Conservation (phyloP, 1,284 basidiomycete genomes). For the Rhodotorula sp. region DNA sequence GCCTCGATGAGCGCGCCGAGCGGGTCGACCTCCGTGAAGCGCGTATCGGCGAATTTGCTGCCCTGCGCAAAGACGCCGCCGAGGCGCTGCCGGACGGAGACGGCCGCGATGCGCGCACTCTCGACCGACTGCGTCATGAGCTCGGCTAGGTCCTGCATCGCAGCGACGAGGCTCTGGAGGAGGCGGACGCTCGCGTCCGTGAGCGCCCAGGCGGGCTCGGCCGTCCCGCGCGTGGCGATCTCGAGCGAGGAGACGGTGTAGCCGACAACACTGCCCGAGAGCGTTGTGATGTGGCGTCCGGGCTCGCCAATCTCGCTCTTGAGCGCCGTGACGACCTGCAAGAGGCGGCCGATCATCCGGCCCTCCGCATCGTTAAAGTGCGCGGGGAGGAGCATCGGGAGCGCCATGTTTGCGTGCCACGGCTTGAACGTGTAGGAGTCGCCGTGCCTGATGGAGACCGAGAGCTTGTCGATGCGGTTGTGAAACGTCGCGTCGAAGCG, state of each 20-base stretch:
- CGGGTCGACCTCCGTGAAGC: slow-evolving; percentile 76
- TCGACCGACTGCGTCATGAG: slow-evolving; percentile 11
- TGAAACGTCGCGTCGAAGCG: slow-evolving; percentile 1
- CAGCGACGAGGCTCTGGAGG: slow-evolving; percentile 71
- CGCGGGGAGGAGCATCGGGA: slow-evolving; percentile 14
- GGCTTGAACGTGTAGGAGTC: slow-evolving; percentile 28
- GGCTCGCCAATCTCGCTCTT: slow-evolving; percentile 22
- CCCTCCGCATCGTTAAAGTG: slow-evolving; percentile 32
- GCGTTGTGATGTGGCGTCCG: slow-evolving; percentile 59
- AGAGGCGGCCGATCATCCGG: slow-evolving; percentile 31
- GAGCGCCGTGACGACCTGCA: slow-evolving; percentile 34
- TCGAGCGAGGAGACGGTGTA: slow-evolving; percentile 85
- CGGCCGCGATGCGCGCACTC: slow-evolving; percentile 14
- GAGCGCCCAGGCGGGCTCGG: slow-evolving; percentile 64
- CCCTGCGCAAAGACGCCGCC: slow-evolving; percentile 68
- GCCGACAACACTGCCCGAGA: slow-evolving; percentile 85
- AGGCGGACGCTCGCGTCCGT: slow-evolving; percentile 75
- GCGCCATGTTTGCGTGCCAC: slow-evolving; percentile 27
- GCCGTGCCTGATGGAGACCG: slow-evolving; percentile 21
- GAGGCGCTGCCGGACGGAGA: slow-evolving; percentile 63
- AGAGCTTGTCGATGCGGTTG: slow-evolving; percentile 15
- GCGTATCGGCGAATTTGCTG: slow-evolving; percentile 11
- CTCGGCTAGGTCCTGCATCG: slow-evolving; percentile 62
- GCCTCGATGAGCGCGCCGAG: slow-evolving; percentile 83
- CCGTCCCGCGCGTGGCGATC: slow-evolving; percentile 71